Conservation (phyloP, 1,139 yeast species). For the Saccharomyces pastorianus region DNA sequence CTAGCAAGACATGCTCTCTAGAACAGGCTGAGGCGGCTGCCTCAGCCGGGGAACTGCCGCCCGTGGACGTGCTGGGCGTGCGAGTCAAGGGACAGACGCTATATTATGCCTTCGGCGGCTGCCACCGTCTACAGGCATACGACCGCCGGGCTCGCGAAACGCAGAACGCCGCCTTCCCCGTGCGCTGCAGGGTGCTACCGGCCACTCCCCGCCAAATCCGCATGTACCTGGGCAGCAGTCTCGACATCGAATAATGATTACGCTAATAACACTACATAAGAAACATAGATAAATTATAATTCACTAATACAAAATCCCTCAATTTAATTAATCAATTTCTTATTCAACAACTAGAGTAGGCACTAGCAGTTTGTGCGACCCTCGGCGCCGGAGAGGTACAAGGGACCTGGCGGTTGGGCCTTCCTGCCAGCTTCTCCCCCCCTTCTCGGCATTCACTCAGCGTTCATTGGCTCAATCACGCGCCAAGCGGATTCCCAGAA, state of each 20-base stretch:
- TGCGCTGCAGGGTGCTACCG: slow-evolving; percentile 57
- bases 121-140: slow-evolving; percentile 76
- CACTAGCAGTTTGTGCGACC: background rate
- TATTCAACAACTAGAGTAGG: background rate
- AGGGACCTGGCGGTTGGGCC: background rate
- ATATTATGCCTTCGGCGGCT: slow-evolving; percentile 80
- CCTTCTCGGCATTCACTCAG: background rate
- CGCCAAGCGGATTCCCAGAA: background rate
- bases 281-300: background rate
- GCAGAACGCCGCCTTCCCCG: slow-evolving; percentile 32
- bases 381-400: background rate
- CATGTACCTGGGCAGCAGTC: slow-evolving; percentile 58
- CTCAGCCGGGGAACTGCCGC: slow-evolving; percentile 54
- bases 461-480: background rate
- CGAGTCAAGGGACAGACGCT: slow-evolving; percentile 51
- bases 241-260: slow-evolving; percentile 39
- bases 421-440: background rate
- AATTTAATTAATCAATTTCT: background rate
- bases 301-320: background rate
- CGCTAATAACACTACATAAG: background rate
- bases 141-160: slow-evolving; percentile 43
- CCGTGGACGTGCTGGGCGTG: slow-evolving; percentile 65
- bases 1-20: slow-evolving; percentile 53
- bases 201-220: slow-evolving; percentile 56
- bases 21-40: slow-evolving; percentile 36